Conservation (phyloP, 1,284 basidiomycete species). For the Rhodotorula mucilaginosa region DNA sequence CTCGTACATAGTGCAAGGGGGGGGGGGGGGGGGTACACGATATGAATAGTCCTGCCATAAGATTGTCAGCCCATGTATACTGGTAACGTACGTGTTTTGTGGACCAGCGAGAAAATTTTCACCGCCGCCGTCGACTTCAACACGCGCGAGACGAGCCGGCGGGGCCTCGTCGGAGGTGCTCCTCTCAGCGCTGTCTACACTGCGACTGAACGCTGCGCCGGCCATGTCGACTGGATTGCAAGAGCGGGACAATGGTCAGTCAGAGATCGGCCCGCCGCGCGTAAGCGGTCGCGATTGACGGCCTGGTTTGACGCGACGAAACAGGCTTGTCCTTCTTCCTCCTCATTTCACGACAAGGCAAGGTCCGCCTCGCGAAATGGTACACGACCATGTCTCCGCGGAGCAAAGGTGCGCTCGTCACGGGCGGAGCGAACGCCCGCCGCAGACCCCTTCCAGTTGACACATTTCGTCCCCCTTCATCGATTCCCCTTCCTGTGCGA, state of each 20-base stretch:
- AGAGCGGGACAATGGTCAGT: constrained; percentile 38
- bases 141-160: not conserved
- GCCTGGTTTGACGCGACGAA: not conserved
- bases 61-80: too few relatives aligned
- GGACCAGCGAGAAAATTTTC: not conserved
- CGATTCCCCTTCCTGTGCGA: not conserved
- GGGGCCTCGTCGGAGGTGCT: not conserved
- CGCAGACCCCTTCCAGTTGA: not conserved
- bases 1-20: too few relatives aligned
- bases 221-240: constrained; percentile 35
- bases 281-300: not conserved
- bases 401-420: not conserved
- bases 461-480: not conserved
- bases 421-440: not conserved
- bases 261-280: too few relatives aligned
- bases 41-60: too few relatives aligned
- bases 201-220: not conserved
- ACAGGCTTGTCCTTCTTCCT: constrained; percentile 38
- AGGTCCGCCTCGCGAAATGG: constrained; percentile 98
- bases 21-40: too few relatives aligned
- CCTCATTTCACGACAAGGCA: constrained; percentile 60
- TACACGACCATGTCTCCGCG: constrained; percentile 85
- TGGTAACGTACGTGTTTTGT: too few relatives aligned
- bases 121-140: not conserved
- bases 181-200: not conserved